These are phyloP conservation scores for Crepidotus variabilis DNA, from an alignment of 768 basidiomycete genomes.

Conservation along the genomic window DNA sequence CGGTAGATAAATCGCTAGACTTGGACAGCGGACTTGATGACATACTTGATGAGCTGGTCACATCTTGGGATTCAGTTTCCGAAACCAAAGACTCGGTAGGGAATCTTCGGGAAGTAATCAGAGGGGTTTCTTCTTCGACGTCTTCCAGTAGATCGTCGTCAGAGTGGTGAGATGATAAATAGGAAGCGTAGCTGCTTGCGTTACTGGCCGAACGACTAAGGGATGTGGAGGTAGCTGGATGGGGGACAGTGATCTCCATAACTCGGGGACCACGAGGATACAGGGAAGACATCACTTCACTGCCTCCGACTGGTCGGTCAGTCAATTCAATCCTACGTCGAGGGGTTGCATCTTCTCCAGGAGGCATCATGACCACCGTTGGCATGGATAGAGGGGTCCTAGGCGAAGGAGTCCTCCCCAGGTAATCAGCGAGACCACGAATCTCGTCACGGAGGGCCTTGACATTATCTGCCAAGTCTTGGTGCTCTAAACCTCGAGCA, in stretches of 20 bases:
- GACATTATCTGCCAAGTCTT: constrained; percentile 64
- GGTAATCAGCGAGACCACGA: constrained; percentile 53
- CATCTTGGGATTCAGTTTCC: not conserved
- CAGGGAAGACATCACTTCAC: constrained; percentile 32
- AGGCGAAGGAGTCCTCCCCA: constrained; percentile 41
- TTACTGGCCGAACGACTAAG: constrained; percentile 36
- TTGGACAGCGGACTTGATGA: constrained; percentile 13
- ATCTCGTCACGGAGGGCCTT: constrained; percentile 69
- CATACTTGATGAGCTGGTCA: constrained; percentile 12
- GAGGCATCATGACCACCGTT: not conserved
- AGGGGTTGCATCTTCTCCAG: not conserved
- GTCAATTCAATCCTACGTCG: constrained; percentile 14
- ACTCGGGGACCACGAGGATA: constrained; percentile 20
- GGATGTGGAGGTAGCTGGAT: constrained; percentile 23
- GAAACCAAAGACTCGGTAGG: not conserved
- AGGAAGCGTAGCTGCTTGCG: constrained; percentile 39
- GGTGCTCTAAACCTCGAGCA: constrained; percentile 57
- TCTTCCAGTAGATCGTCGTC: constrained; percentile 51
- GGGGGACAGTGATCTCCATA: constrained; percentile 14
- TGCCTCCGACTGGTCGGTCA: constrained; percentile 44
- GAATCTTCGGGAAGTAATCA: constrained; percentile 1
- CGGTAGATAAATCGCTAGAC: constrained; percentile 4
- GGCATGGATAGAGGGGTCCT: constrained; percentile 4
- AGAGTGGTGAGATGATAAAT: constrained; percentile 63
- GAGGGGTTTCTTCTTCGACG: constrained; percentile 20